Base-by-base conservation (phyloP, 2,329 filamentous ascomycete species). In the Neophaeococcomyces aloes region DNA sequence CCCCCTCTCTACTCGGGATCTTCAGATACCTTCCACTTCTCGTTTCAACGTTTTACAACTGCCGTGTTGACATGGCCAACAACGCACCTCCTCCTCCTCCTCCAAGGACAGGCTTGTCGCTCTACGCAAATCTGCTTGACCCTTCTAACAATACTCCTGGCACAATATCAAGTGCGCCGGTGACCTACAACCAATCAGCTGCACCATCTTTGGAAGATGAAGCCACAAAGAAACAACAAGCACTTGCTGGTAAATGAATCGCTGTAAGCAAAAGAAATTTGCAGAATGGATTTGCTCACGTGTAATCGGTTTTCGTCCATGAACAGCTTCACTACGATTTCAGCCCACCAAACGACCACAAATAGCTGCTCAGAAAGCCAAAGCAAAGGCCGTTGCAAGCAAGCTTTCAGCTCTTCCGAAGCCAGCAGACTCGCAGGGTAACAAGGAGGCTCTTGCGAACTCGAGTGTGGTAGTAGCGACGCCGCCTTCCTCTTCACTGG, bases 101-200 rank as follows among this genome's bases (percentile, higher is more conserved):
- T 27, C 46, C 47, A 34, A 48, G 23, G 23, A 6, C 44, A 43
- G 53, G 53, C 8, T 23, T 55, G 42, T 88, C 85, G 14, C 76
- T 93, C 4, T 94, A 94, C 61, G 87, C 85, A 43, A 85, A 93
- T 61, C 74, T 94, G 33, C 76, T 91, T 50, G 81, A 86, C 55
- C 62, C 66, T 2, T 59, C 61, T 29, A 55, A 57, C 30, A 58
- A 65, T 31, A 56, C 67, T 11, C 69, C 76, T 15, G 65, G 70
- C 36, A 83, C 82, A n/a, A 85, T 89, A 54, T 86, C 83, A 13
- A 77, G 81, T 55, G 82, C 77, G 1, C 83, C 86, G 0, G 78
- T 88, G 40, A 72, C 81, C 43, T 88, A 87, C 64, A 78, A 77
- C 50, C 66, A 79, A 55, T 61, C 66, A 47, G 66, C 68, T 34